These are phyloP conservation scores for Daldinia caldariorum DNA, from an alignment of 495 filamentous ascomycete genomes.

Conservation along the genomic window DNA sequence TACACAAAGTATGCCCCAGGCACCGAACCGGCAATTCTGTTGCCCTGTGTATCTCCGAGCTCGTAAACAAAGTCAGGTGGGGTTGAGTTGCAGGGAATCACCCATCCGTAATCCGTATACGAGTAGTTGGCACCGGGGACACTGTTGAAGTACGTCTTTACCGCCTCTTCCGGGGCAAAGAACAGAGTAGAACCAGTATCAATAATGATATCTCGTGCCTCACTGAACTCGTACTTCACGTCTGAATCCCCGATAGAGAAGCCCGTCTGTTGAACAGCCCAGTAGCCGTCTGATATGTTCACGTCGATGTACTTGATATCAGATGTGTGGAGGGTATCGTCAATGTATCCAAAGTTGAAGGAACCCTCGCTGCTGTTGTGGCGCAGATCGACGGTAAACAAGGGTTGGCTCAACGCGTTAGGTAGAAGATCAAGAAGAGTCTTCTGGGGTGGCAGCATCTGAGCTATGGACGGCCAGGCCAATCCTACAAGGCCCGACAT, in stretches of 20 bases:
- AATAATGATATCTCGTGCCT: conserved; percentile 67
- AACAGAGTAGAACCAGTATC: conserved; percentile 81
- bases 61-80: conserved; percentile 64
- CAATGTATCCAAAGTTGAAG: conserved; percentile 82
- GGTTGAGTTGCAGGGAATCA: conserved; percentile 66
- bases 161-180: conserved; percentile 68
- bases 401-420: conserved; percentile 54
- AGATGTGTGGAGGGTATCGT: conserved; percentile 61
- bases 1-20: conserved; percentile 76
- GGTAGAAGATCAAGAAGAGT: conserved; percentile 74
- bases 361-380: conserved; percentile 71
- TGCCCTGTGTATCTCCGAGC: conserved; percentile 69
- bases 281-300: conserved; percentile 71
- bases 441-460: conserved; percentile 64
- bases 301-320: conserved; percentile 69
- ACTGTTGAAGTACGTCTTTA: conserved; percentile 69
- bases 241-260: conserved; percentile 65
- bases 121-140: conserved; percentile 71
- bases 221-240: conserved; percentile 48
- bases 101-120: conserved; percentile 65
- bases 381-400: conserved; percentile 77
- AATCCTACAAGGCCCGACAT: conserved; percentile 55
- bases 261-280: conserved; percentile 65
- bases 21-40: conserved; percentile 65
- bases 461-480: conserved; percentile 47